Evolutionary conservation across 768 basidiomycete species (phyloP).

Genomic region (Tylopilus felleus): DNA sequence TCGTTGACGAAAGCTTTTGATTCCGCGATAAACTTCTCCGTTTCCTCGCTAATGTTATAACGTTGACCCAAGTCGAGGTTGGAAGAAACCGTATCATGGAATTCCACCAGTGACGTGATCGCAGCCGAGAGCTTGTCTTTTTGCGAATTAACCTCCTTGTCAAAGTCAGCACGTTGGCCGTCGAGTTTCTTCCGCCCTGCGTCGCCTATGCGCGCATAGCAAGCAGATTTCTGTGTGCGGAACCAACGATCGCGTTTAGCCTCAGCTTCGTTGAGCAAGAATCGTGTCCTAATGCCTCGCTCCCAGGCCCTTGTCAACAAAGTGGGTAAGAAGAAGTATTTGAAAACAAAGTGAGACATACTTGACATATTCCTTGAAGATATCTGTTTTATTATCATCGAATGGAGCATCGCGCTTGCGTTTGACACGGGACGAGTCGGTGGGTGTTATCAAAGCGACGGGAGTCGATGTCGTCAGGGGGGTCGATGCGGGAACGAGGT

Average conservation of each 20-base stretch:
- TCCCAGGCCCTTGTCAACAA: constrained; percentile 25
- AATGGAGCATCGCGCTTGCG: constrained; percentile 23
- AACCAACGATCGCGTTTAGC: constrained; percentile 28
- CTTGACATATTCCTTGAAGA: constrained; percentile 31
- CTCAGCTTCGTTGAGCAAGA: constrained; percentile 28
- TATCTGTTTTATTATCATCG: constrained; percentile 24
- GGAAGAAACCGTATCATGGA: constrained; percentile 22
- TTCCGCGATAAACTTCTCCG: constrained; percentile 20
- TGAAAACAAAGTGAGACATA: constrained; percentile 9
- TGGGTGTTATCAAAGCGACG: constrained; percentile 11
- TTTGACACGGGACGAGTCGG: constrained; percentile 18
- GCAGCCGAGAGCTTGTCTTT: constrained; percentile 24
- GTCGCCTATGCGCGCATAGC: constrained; percentile 29
- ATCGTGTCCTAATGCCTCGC: constrained; percentile 28
- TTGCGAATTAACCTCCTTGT: constrained; percentile 23
- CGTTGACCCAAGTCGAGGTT: constrained; percentile 27
- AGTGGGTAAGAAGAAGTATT: background rate
- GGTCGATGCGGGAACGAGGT: constrained; percentile 3
- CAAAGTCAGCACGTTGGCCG: constrained; percentile 25
- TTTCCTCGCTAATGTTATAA: constrained; percentile 24
- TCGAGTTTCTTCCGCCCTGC: constrained; percentile 31
- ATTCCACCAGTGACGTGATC: constrained; percentile 20
- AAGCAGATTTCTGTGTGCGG: constrained; percentile 29
- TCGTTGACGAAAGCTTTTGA: constrained; percentile 27
- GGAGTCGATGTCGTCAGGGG: constrained; percentile 12